Evolutionary conservation across 169 alveolate species (phyloP), one percentile per base, ranked within the genome.

Genomic region (Plasmodium vinckei): DNA sequence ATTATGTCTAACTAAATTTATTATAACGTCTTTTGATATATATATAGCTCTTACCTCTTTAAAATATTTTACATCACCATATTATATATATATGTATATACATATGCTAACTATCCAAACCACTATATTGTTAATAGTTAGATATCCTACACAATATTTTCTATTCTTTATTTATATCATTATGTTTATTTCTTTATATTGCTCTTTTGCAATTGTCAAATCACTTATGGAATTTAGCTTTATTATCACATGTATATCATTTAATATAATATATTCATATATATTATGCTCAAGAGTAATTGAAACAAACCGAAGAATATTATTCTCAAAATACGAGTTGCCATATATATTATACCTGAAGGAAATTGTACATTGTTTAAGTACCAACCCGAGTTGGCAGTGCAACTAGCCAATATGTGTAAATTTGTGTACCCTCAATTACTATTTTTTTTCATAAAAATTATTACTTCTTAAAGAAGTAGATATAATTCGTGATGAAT

Each of bases 321-420:
- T 92, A 56, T 92, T 92, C 59, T 92, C 94, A 42, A 89, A 92
- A 79, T 92, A 92, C 65, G 95, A 89, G 53, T 64, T 92, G 39
- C 95, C 95, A 54, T 92, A 92, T 61, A 61, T 92, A 44, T 42
- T 92, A 49, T 92, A 92, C 49, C 56, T 92, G 69, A 93, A 92
- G 69, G 95, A 92, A 56, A 90, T 92, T 39, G 92, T 71, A 9
- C 25, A 60, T 5, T 79, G 84, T 9, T 27, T 79, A 25, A 67
- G 57, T 33, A 79, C 60, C 15, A 67, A 23, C 23, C 71, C 17
- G 0, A 46, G 19, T 21, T 47, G 51, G 27, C 10, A 49, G 15
- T 49, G 51, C 49, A n/a, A 47, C 64, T 69, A 25, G 51, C 12
- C 19, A 23, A 9, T 12, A 57, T 12, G 59, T 51, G 7, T 33